A percentile compares a stretch with the other conserved stretches of the same genome.
phyloP scores from a whole-genome alignment of 2,329 filamentous ascomycete genomes.

The Chaetomium olivaceum region DNA sequence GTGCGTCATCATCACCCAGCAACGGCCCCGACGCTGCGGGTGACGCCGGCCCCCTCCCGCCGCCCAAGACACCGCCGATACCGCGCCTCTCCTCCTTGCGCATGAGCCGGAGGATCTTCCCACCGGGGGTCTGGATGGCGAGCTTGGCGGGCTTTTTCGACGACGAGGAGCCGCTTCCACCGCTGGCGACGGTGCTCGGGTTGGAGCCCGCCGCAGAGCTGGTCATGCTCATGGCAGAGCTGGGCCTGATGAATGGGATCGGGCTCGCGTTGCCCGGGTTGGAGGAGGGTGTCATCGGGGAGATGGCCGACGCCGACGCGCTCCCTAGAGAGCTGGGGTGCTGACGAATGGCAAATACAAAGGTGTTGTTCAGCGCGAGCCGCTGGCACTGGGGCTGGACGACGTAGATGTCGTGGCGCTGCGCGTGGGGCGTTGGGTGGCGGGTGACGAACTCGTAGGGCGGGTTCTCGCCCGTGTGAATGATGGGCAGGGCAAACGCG shows the following conservation, averaged over 20 bases:
- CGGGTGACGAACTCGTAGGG: conserved; percentile 89
- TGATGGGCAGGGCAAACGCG: conserved; percentile 84
- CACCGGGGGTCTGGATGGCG: conserved; percentile 89
- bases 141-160: conserved; percentile 88
- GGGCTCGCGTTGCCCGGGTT: conserved; percentile 55
- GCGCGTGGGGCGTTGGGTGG: conserved; percentile 96
- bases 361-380: conserved; percentile 92
- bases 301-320: conserved; percentile 20
- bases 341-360: conserved; percentile 93
- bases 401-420: conserved; percentile 94
- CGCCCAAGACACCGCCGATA: conserved; percentile 48
- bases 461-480: conserved; percentile 89
- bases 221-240: conserved; percentile 66
- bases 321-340: conserved; percentile 67
- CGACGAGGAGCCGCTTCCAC: conserved; percentile 40
- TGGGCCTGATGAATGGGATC: conserved; percentile 61
- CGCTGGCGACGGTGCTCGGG: conserved; percentile 49
- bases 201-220: conserved; percentile 59
- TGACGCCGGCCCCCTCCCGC: conserved; percentile 27
- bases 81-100: conserved; percentile 71
- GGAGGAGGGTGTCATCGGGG: conserved; percentile 44
- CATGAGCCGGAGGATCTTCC: conserved; percentile 89
- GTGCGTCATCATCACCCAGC: conserved; percentile 52
- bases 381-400: conserved; percentile 90
- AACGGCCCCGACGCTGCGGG: not conserved